Conservation (phyloP, 768 basidiomycete genomes). For the Pulveroboletus sp. region DNA sequence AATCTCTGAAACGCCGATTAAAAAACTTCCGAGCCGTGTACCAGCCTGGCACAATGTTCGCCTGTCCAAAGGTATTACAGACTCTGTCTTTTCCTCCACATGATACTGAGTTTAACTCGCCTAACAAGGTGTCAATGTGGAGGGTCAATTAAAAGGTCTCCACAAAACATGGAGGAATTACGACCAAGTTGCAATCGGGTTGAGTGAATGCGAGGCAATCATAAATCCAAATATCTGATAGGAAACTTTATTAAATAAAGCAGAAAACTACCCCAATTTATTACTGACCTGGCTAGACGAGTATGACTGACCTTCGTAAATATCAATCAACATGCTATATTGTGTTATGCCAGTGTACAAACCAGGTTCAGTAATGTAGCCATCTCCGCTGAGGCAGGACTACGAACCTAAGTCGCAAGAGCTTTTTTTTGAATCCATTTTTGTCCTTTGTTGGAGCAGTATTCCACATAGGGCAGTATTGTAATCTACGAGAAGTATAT, state of each 20-base stretch:
- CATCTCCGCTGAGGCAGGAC: constrained; percentile 35
- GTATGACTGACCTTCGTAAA: constrained; percentile 48
- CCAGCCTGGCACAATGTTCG: constrained; percentile 52
- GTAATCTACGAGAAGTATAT: no score
- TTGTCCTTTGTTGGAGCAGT: no score
- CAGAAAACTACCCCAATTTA: neutral
- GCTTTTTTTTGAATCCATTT: constrained; percentile 41
- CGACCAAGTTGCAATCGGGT: constrained; percentile 47
- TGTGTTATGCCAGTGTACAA: constrained; percentile 3
- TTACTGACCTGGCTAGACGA: constrained; percentile 42
- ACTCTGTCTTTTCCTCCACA: constrained; percentile 49
- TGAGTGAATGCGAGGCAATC: constrained; percentile 50
- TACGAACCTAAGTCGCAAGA: constrained; percentile 2
- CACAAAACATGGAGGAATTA: constrained; percentile 49
- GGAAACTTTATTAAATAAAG: neutral
- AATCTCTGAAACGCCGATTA: neutral
- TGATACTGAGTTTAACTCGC: constrained; percentile 56
- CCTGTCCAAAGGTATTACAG: constrained; percentile 55
- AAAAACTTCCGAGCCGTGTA: constrained; percentile 30
- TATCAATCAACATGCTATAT: neutral
- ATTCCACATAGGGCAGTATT: no score
- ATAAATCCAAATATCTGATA: constrained; percentile 49
- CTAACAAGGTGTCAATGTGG: constrained; percentile 21
- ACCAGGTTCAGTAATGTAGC: constrained; percentile 52
- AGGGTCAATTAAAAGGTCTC: neutral